These are phyloP conservation scores for Schizothecium vesticola DNA, from an alignment of 495 filamentous ascomycete species.

Conservation along the genomic window DNA sequence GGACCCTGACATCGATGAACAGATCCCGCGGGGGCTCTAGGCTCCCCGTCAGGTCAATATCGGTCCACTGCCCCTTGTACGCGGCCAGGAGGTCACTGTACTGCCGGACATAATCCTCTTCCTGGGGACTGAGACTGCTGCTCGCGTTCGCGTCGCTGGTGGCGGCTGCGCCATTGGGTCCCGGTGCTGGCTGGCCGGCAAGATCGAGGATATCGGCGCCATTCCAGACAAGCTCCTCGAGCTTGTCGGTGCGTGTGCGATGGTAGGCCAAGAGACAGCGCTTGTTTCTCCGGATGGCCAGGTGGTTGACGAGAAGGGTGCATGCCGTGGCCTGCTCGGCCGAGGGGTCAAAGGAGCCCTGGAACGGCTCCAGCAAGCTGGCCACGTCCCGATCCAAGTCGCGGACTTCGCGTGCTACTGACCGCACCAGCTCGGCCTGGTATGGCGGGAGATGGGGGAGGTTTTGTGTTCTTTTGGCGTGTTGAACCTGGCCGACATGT, in stretches of 20 bases:
- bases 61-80: slow-evolving; percentile 98
- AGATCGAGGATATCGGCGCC: slow-evolving; percentile 69
- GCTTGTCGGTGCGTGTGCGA: slow-evolving; percentile 77
- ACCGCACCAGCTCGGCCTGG: slow-evolving; percentile 85
- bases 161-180: slow-evolving; percentile 28
- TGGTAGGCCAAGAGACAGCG: slow-evolving; percentile 95
- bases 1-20: slow-evolving; percentile 94
- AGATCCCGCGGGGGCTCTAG: slow-evolving; percentile 91
- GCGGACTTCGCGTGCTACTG: slow-evolving; percentile 84
- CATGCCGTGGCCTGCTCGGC: slow-evolving; percentile 80
- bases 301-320: slow-evolving; percentile 83
- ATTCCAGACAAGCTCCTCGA: slow-evolving; percentile 91
- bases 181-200: slow-evolving; percentile 35
- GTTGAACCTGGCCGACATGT: slow-evolving; percentile 66
- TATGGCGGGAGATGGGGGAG: slow-evolving; percentile 86
- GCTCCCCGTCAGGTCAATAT: slow-evolving; percentile 92
- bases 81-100: slow-evolving; percentile 89
- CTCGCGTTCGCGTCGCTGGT: slow-evolving; percentile 40
- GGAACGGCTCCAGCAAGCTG: slow-evolving; percentile 72
- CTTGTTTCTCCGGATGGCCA: slow-evolving; percentile 95
- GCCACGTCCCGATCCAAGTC: slow-evolving; percentile 89
- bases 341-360: slow-evolving; percentile 78
- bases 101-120: slow-evolving; percentile 91
- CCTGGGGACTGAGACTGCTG: slow-evolving; percentile 90
- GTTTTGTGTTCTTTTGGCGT: slow-evolving; percentile 92